These are phyloP conservation scores for Eucalyptus brandiana DNA, from an alignment of 345 rosid species.

Conservation along the genomic window DNA sequence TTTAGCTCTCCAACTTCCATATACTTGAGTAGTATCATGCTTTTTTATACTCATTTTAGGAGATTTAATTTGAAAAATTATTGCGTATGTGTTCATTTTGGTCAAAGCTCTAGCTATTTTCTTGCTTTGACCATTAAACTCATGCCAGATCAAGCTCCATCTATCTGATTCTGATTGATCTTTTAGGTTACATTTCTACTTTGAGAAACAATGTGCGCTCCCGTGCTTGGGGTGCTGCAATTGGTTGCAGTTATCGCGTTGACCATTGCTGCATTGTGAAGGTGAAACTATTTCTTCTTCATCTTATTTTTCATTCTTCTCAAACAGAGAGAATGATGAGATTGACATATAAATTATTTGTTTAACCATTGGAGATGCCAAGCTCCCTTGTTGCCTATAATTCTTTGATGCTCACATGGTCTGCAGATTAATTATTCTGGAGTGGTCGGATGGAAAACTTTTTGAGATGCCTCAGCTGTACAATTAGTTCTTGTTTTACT, in stretches of 20 bases:
- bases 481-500: background rate
- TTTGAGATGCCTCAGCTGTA: background rate
- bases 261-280: constrained; percentile 96
- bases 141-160: background rate
- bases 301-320: background rate
- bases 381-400: background rate
- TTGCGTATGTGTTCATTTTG: background rate
- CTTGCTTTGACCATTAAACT: background rate
- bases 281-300: constrained; percentile 27
- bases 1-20: background rate
- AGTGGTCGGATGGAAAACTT: background rate
- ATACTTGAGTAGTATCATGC: background rate
- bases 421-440: background rate
- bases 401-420: background rate
- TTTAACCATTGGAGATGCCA: background rate
- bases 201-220: constrained; percentile 98
- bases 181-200: constrained; percentile 75
- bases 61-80: background rate
- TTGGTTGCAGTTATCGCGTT: constrained; percentile 90
- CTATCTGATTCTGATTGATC: background rate
- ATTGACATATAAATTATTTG: background rate
- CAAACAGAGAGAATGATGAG: background rate
- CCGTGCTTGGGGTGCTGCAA: constrained; percentile 99
- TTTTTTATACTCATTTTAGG: background rate
- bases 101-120: background rate